Conservation (phyloP, 768 basidiomycete species). For the Leccinum incarnatum region DNA sequence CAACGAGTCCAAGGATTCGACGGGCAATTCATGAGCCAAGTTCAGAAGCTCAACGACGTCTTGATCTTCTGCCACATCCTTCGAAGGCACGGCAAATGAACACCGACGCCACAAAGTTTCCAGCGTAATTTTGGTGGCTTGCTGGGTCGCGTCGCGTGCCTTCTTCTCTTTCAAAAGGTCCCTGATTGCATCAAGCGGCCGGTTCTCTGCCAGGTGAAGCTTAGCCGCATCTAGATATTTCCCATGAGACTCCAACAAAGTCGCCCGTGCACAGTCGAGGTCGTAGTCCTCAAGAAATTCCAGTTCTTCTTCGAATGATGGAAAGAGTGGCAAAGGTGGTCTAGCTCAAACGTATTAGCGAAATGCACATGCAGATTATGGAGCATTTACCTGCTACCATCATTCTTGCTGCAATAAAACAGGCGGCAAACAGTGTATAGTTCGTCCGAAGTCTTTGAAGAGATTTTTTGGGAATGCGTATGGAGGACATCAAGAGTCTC, state of each 20-base stretch:
- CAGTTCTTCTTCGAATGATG: constrained; percentile 48
- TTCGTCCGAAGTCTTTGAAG: too few relatives aligned
- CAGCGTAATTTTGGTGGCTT: constrained; percentile 40
- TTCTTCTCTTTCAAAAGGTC: constrained; percentile 38
- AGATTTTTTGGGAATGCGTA: too few relatives aligned
- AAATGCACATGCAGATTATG: neutral
- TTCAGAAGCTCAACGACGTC: constrained; percentile 23
- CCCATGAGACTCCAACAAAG: constrained; percentile 42
- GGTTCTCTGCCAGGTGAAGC: constrained; percentile 47
- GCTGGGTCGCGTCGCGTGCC: constrained; percentile 26
- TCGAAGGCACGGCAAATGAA: constrained; percentile 37
- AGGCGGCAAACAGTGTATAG: constrained; percentile 29
- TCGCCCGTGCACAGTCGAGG: constrained; percentile 47
- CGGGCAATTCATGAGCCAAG: constrained; percentile 18
- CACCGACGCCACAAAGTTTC: constrained; percentile 45
- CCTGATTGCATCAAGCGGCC: constrained; percentile 44
- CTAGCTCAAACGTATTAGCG: constrained; percentile 31
- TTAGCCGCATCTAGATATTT: constrained; percentile 50
- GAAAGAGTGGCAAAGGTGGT: constrained; percentile 47
- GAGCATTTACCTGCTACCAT: constrained; percentile 18
- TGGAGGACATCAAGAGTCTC: too few relatives aligned
- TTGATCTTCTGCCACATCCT: constrained; percentile 1
- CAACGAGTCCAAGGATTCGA: constrained; percentile 3
- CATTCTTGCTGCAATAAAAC: constrained; percentile 39
- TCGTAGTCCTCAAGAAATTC: constrained; percentile 57